Base-by-base conservation (phyloP, 768 basidiomycete genomes). In the Amanita thiersii region DNA sequence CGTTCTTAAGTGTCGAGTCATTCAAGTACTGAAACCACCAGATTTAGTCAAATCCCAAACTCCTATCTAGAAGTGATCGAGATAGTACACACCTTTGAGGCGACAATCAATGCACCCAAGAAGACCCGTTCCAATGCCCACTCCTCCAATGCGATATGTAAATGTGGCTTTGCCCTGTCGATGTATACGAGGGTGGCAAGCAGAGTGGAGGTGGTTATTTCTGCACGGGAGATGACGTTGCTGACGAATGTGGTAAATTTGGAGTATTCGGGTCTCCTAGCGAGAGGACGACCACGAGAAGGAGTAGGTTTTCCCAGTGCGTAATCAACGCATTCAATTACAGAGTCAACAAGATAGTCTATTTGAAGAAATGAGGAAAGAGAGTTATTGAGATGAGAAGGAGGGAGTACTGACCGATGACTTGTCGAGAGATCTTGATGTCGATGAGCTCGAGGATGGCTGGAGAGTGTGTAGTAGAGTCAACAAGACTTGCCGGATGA, bases 101-200 rank as follows among this genome's bases (percentile, higher is more conserved):
- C 89, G 35, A 77, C 69, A 60, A 93, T 91, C 49, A 92, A 61
- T n/a, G 88, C 80, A 38, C 90, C 90, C 31, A 93, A 75, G 63
- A 93, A 92, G 21, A 93, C 89, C 30, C 90, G 79, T 61, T 92
- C 88, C 37, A 86, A 70, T 10, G 89, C 90, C 85, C 85, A 87
- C 53, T 86, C 79, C 55, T 86, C 83, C 46, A 85, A 66, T 6
- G 82, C 82, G 49, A 87, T 87, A 55, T 84, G 81, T 31, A 89
- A 70, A 58, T 86, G 82, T 2, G 82, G 82, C 51, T 79, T 79
- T 2, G 86, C 81, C 42, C 86, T 65, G 62, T 79, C 66, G 56
- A 88, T 80, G 60, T 88, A 89, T 56, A 81, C 81, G 40, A 87
- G 75, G 5, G 84, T 60, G 24, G 75, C 76, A 44, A 88, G 71